Evolutionary conservation across 345 rosid genomes (phyloP), one percentile per base, ranked within the genome.

Genomic region (Theobroma cacao): DNA sequence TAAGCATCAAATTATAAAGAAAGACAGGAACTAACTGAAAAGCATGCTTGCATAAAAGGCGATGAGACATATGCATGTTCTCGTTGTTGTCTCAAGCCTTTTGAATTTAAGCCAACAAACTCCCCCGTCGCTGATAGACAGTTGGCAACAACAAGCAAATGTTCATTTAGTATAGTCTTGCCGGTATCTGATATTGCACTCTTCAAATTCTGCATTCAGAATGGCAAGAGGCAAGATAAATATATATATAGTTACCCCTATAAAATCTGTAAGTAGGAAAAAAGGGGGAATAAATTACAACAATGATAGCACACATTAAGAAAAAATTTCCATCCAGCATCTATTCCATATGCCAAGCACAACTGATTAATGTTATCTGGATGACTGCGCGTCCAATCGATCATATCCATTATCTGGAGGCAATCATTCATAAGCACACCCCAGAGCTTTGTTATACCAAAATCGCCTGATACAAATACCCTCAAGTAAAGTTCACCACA

Each of bases 331-430:
- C 90, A 82, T 71, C 94, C 98, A 40, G 97, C 92, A 45, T 87
- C 94, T 70, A 96, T 85, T 63, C 97, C 99, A 78, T 79, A 89
- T 72, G 92, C 91, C 72, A 82, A 87, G 83, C 91, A 88, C 82
- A 91, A 90, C 30, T 89, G 91, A 22, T 80, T 87, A 75, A 94
- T 88, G 64, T 90, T 91, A 81, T 96, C 94, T 0, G 99, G 97
- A 87, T 90, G 97, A 85, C 97, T 96, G 63, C 94, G 90, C 5
- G 82, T 84, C 99, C 99, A 92, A 50, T 96, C 95, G 3, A 96
- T 94, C 87, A 80, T 81, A 81, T 89, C 91, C 89, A 89, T 88
- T 43, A 94, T 78, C 56, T 79, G 91, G 77, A 89, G 82, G 82
- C 97, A 96, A 20, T 83, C 61, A 75, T 92, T 82, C 86, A 94